A percentile compares a stretch with the other conserved stretches of the same genome.
phyloP scores from a whole-genome alignment of 2,329 filamentous ascomycete genomes.

The Claviceps humidiphila region DNA sequence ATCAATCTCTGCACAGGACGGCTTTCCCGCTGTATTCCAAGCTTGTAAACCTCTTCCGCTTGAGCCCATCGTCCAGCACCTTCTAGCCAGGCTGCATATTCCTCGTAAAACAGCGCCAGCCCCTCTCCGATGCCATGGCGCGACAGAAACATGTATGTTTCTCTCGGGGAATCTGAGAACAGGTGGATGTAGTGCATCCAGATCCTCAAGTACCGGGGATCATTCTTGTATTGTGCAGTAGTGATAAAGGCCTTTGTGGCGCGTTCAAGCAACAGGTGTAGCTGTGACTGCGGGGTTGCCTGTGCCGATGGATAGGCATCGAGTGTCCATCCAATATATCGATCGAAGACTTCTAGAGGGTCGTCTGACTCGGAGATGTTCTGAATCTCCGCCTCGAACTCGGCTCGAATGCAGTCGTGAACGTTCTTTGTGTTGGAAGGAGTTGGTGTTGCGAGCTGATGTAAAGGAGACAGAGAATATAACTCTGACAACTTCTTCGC shows the following conservation, averaged over 20 bases:
- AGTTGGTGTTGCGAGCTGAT: slow-evolving; percentile 47
- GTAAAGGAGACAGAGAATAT: slow-evolving; percentile 54
- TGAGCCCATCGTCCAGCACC: slow-evolving; percentile 71
- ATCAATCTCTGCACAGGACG: slow-evolving; percentile 66
- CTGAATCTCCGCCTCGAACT: slow-evolving; percentile 75
- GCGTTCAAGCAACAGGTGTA: slow-evolving; percentile 78
- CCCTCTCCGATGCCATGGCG: slow-evolving; percentile 77
- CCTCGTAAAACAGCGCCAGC: slow-evolving; percentile 89
- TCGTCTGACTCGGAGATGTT: slow-evolving; percentile 80
- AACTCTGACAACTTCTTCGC: slow-evolving; percentile 77
- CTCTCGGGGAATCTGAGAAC: slow-evolving; percentile 84
- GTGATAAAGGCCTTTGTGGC: slow-evolving; percentile 82
- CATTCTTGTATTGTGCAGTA: slow-evolving; percentile 84
- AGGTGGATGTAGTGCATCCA: slow-evolving; percentile 92
- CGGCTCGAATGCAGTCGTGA: slow-evolving; percentile 66
- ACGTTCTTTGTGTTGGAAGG: slow-evolving; percentile 62
- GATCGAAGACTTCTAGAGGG: slow-evolving; percentile 86
- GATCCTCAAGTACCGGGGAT: slow-evolving; percentile 81
- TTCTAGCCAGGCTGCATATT: slow-evolving; percentile 90
- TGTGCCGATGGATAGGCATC: slow-evolving; percentile 91
- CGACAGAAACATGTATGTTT: slow-evolving; percentile 83
- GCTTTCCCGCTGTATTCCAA: slow-evolving; percentile 82
- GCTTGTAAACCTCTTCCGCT: slow-evolving; percentile 83
- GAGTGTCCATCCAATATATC: slow-evolving; percentile 93
- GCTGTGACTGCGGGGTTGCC: slow-evolving; percentile 79